phyloP scores from a whole-genome alignment of 768 basidiomycete genomes.

The Mycena olivaceomarginata region DNA sequence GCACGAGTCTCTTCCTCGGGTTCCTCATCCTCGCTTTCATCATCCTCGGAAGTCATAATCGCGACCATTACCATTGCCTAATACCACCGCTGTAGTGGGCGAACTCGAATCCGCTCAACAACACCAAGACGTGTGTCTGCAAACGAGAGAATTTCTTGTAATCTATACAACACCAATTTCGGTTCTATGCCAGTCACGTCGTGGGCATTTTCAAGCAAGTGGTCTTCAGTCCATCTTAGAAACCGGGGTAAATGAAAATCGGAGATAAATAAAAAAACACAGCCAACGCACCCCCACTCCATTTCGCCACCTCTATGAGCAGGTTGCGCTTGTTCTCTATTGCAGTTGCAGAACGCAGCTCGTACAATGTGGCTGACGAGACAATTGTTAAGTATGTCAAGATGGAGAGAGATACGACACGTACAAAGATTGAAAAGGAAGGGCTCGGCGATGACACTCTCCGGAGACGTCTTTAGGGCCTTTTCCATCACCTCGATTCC shows the following conservation, averaged over 20 bases:
- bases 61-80: no score
- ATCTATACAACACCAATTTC: background rate
- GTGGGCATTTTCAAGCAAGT: conserved; percentile 88
- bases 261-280: background rate
- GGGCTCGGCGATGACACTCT: conserved; percentile 86
- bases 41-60: no score
- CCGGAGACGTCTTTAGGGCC: conserved; percentile 78
- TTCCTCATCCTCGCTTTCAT: no score
- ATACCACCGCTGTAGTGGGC: no score
- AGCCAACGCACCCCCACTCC: conserved; percentile 72
- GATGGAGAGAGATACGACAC: conserved; percentile 43
- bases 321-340: conserved; percentile 86
- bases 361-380: conserved; percentile 84
- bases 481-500: conserved; percentile 82
- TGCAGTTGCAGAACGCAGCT: conserved; percentile 83
- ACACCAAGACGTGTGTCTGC: no score
- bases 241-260: conserved; percentile 57
- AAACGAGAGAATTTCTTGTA: background rate
- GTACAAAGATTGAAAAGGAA: conserved; percentile 91
- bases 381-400: background rate
- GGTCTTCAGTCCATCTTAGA: conserved; percentile 80
- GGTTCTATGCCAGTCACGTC: conserved; percentile 54
- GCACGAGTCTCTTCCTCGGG: no score
- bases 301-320: conserved; percentile 86
- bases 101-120: no score